Conservation (phyloP, 768 basidiomycete genomes). For the Amanita pallidorosea region DNA sequence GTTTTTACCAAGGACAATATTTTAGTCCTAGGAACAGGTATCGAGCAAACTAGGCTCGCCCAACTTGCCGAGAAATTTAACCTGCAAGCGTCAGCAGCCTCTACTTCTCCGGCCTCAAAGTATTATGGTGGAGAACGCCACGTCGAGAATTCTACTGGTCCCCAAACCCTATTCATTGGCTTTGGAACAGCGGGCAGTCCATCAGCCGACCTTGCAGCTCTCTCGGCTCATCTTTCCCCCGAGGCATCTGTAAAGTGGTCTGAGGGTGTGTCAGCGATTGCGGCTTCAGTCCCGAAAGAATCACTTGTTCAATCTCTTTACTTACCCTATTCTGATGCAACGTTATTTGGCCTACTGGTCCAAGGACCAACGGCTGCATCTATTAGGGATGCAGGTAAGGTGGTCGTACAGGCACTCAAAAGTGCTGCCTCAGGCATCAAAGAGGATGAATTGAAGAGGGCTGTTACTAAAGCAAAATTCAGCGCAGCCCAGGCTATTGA, state of each 20-base stretch:
- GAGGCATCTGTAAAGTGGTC: constrained; percentile 83
- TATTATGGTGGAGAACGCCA: constrained; percentile 85
- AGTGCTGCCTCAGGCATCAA: constrained; percentile 48
- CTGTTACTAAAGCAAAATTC: constrained; percentile 86
- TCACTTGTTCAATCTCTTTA: constrained; percentile 65
- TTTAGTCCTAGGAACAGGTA: constrained; percentile 81
- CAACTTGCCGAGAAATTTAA: constrained; percentile 64
- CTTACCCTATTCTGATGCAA: constrained; percentile 86
- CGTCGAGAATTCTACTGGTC: constrained; percentile 45
- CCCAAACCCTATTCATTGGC: constrained; percentile 80
- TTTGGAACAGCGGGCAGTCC: constrained; percentile 65
- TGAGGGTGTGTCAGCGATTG: constrained; percentile 57
- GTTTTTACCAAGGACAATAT: constrained; percentile 74
- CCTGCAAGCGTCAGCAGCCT: constrained; percentile 26
- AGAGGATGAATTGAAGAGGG: constrained; percentile 66
- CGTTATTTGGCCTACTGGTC: constrained; percentile 75
- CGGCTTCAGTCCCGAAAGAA: constrained; percentile 44
- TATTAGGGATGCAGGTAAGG: constrained; percentile 59
- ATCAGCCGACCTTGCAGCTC: constrained; percentile 63
- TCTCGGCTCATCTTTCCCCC: constrained; percentile 74
- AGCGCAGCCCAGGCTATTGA: constrained; percentile 62
- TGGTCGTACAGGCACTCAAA: constrained; percentile 60
- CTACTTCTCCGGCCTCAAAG: constrained; percentile 23
- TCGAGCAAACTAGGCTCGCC: constrained; percentile 58
- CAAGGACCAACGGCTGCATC: constrained; percentile 53